A percentile compares a stretch with the other conserved stretches of the same genome.
Conservation (phyloP, 2,329 filamentous ascomycete species). For the Fusarium sp. region DNA sequence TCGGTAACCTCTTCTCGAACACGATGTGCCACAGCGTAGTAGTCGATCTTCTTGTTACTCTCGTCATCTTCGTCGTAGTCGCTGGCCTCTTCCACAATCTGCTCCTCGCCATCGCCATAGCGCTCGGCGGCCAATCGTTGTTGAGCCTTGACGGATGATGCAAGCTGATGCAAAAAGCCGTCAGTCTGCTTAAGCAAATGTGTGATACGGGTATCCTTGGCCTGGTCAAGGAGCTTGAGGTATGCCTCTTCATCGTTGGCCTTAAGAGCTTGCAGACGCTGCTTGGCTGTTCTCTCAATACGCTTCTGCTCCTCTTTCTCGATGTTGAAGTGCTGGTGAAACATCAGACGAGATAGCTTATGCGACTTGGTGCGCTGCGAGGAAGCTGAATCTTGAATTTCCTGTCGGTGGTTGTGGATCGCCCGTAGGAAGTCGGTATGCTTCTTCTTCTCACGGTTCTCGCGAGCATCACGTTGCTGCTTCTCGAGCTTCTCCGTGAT, state of each 20-base stretch:
- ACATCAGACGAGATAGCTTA: constrained; percentile 92
- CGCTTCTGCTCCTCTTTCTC: constrained; percentile 99
- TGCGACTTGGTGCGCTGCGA: constrained; percentile 80
- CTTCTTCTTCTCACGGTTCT: constrained; percentile 98
- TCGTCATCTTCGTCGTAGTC: constrained; percentile 77
- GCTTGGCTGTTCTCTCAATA: constrained; percentile 96
- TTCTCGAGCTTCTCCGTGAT: constrained; percentile 99
- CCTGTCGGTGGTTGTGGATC: constrained; percentile 83
- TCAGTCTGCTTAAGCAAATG: constrained; percentile 97
- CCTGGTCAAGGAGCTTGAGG: constrained; percentile 95
- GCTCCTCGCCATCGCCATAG: constrained; percentile 74
- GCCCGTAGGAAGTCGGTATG: constrained; percentile 91
- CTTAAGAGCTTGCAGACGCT: constrained; percentile 98
- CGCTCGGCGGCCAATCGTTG: constrained; percentile 85
- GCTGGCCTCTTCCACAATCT: constrained; percentile 71
- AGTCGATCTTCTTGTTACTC: constrained; percentile 87
- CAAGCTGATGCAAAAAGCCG: constrained; percentile 95
- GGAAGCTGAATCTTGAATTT: constrained; percentile 76
- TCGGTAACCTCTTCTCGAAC: constrained; percentile 90
- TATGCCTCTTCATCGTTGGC: constrained; percentile 99
- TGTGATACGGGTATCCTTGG: constrained; percentile 99
- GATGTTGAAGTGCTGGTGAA: constrained; percentile 90
- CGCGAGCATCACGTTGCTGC: constrained; percentile 95
- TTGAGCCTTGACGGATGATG: constrained; percentile 92
- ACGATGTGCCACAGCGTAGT: constrained; percentile 97